Evolutionary conservation across 495 filamentous ascomycete genomes (phyloP).

Genomic region (Halenospora varia): DNA sequence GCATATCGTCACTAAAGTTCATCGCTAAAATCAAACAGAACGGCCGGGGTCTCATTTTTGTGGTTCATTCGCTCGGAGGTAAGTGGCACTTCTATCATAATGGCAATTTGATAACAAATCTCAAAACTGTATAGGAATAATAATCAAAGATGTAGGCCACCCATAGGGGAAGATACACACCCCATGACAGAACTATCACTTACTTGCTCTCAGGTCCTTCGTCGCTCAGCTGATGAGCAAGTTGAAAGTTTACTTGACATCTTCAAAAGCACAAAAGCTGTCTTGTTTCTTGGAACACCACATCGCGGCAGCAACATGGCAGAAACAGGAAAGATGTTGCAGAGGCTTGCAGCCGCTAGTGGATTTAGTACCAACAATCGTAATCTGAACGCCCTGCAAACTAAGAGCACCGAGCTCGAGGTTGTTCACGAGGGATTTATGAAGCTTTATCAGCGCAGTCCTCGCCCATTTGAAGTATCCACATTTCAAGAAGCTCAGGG

Average conservation of each 20-base stretch:
- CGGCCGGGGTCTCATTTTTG: conserved; percentile 12
- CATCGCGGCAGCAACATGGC: conserved; percentile 16
- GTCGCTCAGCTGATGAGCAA: not conserved
- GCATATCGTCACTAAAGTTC: not conserved
- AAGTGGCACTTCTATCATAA: conserved; percentile 4
- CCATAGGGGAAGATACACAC: too few species aligned
- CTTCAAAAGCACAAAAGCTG: conserved; percentile 7
- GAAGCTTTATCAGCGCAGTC: conserved; percentile 4
- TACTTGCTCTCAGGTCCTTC: conserved; percentile 2
- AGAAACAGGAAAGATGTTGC: conserved; percentile 5
- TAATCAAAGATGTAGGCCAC: conserved; percentile 21
- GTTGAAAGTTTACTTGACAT: conserved; percentile 1
- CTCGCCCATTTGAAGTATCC: conserved; percentile 3
- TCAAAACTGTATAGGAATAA: conserved; percentile 22
- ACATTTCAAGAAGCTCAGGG: conserved; percentile 20
- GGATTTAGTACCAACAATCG: conserved; percentile 10
- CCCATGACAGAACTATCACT: too few species aligned
- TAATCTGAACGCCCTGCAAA: conserved; percentile 7
- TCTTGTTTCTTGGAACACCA: conserved; percentile 22
- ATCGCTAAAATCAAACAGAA: conserved; percentile 1
- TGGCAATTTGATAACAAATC: conserved; percentile 14
- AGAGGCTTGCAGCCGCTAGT: conserved; percentile 8
- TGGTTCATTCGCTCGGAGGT: conserved; percentile 22
- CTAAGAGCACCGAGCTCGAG: conserved; percentile 16
- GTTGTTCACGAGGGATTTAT: conserved; percentile 11